Base-by-base conservation (phyloP, 495 filamentous ascomycete genomes). In the Tuber umbilicatum region DNA sequence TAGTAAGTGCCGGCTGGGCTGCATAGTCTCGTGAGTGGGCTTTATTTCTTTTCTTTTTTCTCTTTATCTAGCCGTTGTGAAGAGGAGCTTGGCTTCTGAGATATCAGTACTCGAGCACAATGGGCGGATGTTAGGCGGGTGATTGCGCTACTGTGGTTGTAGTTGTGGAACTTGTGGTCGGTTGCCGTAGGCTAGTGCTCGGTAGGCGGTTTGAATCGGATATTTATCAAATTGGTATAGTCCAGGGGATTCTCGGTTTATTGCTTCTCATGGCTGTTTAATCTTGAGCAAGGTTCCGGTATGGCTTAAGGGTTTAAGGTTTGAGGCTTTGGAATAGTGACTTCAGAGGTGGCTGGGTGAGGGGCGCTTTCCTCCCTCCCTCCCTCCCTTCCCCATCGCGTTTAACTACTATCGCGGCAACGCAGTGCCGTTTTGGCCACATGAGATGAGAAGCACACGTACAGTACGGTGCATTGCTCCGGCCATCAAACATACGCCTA, bases 371-470 rank as follows among this genome's bases (percentile, higher is more conserved):
- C 27, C 27, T 64, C 27, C 55, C 27, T 27, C 31, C 9, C 23
- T 55, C 9, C 27, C 55, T 14, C 14, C 31, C 9, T 7, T 55
- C 9, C 14, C n/a, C 12, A 64, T 64, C 55, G 27, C 4, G 27
- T 35, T 64, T 64, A 35, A 64, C 55, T 35, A 64, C 55, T 35
- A 64, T 64, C 27, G 55, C 55, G 55, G 31, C 35, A 35, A 64
- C 27, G 55, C 55, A 64, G 55, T 2, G 27, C 31, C 55, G 55
- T 64, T 64, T 35, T 31, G 55, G 55, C 55, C 55, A 64, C 55
- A 64, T 64, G 55, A 35, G 55, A 64, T 64, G 55, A 64, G 55
- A 17, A 35, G 55, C 55, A 64, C 55, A 64, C 55, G 27, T 64
- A 35, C 55, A 19, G 27, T 64, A 16, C 27, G 5, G 55, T 35